Evolutionary conservation across 768 basidiomycete species (phyloP).

Genomic region (Candolleomyces aberdarensis): DNA sequence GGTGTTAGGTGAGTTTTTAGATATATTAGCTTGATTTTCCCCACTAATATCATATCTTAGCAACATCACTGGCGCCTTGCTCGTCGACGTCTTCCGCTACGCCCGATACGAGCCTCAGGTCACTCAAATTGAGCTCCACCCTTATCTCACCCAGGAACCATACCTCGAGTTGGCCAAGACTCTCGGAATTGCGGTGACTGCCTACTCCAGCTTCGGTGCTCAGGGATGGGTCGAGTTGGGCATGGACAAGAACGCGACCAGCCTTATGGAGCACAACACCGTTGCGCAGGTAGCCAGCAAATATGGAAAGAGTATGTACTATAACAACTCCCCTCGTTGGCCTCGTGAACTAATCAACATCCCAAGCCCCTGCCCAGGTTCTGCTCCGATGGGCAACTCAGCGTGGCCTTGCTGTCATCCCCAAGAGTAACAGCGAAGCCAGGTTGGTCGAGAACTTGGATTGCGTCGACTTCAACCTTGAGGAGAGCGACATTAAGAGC

Average conservation of each 20-base stretch:
- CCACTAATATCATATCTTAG: slow-evolving; percentile 29
- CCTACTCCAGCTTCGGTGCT: slow-evolving; percentile 41
- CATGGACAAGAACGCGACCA: slow-evolving; percentile 47
- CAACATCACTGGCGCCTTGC: slow-evolving; percentile 69
- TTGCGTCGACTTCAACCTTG: slow-evolving; percentile 42
- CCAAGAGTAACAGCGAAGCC: slow-evolving; percentile 54
- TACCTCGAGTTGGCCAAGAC: slow-evolving; percentile 52
- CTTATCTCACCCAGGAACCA: slow-evolving; percentile 61
- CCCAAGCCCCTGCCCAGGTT: slow-evolving; percentile 54
- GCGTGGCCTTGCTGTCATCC: slow-evolving; percentile 69
- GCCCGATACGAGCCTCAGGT: slow-evolving; percentile 69
- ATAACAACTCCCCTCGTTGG: not conserved
- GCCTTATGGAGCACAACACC: slow-evolving; percentile 49
- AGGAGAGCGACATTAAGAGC: slow-evolving; percentile 51
- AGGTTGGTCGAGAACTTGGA: slow-evolving; percentile 52
- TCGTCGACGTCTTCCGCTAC: slow-evolving; percentile 77
- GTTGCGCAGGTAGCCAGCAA: slow-evolving; percentile 44
- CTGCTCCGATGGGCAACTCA: slow-evolving; percentile 80
- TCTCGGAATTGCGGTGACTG: slow-evolving; percentile 60
- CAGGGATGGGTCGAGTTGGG: slow-evolving; percentile 51
- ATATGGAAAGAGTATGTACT: slow-evolving; percentile 39
- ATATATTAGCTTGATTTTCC: not conserved
- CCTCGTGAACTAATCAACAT: too few species aligned
- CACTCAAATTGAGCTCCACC: slow-evolving; percentile 72
- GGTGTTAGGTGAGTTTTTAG: slow-evolving; percentile 31